Evolutionary conservation across 768 basidiomycete genomes (phyloP).

Genomic region (Kwoniella heveanensis): DNA sequence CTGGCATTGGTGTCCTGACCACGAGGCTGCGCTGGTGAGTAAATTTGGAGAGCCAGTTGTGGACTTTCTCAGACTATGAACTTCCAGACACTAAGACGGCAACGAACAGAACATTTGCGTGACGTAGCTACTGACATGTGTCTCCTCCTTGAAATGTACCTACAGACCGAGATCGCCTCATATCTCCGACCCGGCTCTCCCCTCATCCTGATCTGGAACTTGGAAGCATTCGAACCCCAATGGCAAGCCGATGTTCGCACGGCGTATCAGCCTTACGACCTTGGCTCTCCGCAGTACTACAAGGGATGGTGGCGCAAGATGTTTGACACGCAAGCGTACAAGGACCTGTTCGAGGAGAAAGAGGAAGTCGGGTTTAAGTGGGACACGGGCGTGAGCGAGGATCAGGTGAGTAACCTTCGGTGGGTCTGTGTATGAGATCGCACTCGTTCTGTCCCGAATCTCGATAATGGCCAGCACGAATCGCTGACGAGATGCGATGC

Average conservation of each 20-base stretch:
- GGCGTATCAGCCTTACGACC: slow-evolving; percentile 68
- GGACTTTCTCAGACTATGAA: too few species aligned
- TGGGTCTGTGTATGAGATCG: neutral
- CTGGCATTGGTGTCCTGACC: slow-evolving; percentile 85
- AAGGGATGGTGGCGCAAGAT: slow-evolving; percentile 71
- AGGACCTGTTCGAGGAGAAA: slow-evolving; percentile 64
- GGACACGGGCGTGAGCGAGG: slow-evolving; percentile 61
- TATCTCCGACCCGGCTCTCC: slow-evolving; percentile 75
- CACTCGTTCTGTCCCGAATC: too few species aligned
- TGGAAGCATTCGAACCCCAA: slow-evolving; percentile 69
- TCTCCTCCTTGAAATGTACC: neutral
- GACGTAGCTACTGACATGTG: too few species aligned
- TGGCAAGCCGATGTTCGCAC: slow-evolving; percentile 78
- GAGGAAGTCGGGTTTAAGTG: slow-evolving; percentile 62
- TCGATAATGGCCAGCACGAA: too few species aligned
- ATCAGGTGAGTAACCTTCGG: slow-evolving; percentile 57
- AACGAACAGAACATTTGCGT: too few species aligned
- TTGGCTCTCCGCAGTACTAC: slow-evolving; percentile 79
- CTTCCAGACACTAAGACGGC: too few species aligned
- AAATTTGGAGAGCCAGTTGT: too few species aligned
- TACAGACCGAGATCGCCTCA: slow-evolving; percentile 69
- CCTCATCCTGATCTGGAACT: slow-evolving; percentile 82
- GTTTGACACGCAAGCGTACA: slow-evolving; percentile 69
- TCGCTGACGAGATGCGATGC: too few species aligned
- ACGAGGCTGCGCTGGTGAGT: slow-evolving; percentile 65